Evolutionary conservation across 208 protist genomes (phyloP).

Genomic region (Trypanosoma mega): DNA sequence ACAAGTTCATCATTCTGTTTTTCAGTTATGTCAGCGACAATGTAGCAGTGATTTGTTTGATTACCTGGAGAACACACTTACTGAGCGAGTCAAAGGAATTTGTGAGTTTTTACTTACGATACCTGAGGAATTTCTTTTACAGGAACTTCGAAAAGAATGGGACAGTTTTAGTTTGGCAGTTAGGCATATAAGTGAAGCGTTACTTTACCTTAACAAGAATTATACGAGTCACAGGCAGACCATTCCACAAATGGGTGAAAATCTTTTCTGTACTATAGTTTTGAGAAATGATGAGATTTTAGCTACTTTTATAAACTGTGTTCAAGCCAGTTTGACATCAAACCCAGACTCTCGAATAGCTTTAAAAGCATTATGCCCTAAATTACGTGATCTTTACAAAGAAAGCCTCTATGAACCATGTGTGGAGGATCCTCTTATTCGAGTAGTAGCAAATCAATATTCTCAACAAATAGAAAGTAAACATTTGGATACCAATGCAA

Average conservation of each 20-base stretch:
- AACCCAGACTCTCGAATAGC: neutral
- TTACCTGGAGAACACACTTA: conserved; percentile 40
- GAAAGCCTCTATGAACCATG: conserved; percentile 17
- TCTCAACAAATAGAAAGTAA: conserved; percentile 15
- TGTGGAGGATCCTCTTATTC: conserved; percentile 21
- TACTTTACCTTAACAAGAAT: conserved; percentile 71
- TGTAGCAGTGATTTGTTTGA: conserved; percentile 40
- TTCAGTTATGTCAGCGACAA: conserved; percentile 62
- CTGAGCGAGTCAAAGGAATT: conserved; percentile 29
- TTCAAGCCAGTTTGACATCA: conserved; percentile 4
- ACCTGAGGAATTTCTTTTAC: conserved; percentile 26
- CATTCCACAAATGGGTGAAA: conserved; percentile 46
- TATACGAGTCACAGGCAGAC: conserved; percentile 35
- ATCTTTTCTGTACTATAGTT: conserved; percentile 39
- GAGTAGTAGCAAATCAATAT: conserved; percentile 18
- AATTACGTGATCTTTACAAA: conserved; percentile 14
- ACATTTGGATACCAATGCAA: conserved; percentile 1
- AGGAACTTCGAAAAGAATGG: conserved; percentile 45
- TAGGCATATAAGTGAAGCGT: conserved; percentile 41
- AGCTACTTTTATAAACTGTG: conserved; percentile 10
- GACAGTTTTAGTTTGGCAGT: conserved; percentile 48
- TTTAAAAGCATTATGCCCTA: conserved; percentile 8
- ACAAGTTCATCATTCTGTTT: conserved; percentile 71
- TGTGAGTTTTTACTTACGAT: conserved; percentile 28
- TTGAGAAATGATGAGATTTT: conserved; percentile 19